phyloP scores from a whole-genome alignment of 139 green algal species.

The Astrephomene gubernaculifera region DNA sequence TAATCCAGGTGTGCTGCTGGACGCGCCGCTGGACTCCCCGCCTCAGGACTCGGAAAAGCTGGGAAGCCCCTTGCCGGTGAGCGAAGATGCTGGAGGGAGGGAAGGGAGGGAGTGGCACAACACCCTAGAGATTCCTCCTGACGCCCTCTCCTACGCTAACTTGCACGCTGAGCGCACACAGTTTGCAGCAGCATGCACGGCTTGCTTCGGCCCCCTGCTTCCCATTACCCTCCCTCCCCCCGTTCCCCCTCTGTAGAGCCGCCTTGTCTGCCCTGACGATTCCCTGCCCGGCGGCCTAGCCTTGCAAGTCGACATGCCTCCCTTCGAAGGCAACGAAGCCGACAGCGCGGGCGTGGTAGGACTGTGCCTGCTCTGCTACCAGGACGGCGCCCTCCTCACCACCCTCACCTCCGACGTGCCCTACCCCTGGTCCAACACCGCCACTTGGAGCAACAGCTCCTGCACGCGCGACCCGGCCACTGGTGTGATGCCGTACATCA shows the following conservation, averaged over 20 bases:
- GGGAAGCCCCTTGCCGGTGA: not conserved
- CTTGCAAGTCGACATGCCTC: not conserved
- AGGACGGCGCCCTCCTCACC: not conserved
- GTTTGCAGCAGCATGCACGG: not conserved
- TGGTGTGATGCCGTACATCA: not conserved
- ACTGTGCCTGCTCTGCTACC: not conserved
- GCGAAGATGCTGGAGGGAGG: no score
- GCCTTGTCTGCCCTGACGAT: not conserved
- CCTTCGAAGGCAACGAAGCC: not conserved
- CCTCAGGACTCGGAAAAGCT: not conserved
- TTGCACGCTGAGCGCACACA: not conserved
- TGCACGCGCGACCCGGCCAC: not conserved
- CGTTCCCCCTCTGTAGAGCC: not conserved
- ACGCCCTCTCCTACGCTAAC: not conserved
- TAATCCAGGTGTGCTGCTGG: not conserved
- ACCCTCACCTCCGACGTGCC: not conserved
- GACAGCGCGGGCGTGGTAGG: not conserved
- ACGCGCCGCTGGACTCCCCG: not conserved
- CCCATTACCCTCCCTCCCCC: not conserved
- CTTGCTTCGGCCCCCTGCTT: not conserved
- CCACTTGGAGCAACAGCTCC: not conserved
- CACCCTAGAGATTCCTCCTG: no score
- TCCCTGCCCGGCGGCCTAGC: not conserved
- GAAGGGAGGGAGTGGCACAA: no score
- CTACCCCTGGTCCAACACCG: not conserved